Evolutionary conservation across 257 asterid genomes (phyloP).

Genomic region (Salvia rosmarinus): DNA sequence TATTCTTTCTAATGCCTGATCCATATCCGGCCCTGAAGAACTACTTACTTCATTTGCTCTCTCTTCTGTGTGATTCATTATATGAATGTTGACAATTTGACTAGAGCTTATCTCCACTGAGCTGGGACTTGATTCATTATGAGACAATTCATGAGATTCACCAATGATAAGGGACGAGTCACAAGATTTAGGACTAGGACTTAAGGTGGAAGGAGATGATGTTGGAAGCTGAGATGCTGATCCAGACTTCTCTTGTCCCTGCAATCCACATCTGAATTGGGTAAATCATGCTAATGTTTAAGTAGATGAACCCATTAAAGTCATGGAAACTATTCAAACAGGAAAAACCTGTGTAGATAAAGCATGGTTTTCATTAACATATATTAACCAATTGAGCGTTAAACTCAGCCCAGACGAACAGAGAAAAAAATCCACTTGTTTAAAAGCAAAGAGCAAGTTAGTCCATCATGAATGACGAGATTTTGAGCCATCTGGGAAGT

Average conservation of each 20-base stretch:
- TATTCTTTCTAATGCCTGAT: slow-evolving; percentile 63
- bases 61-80: slow-evolving; percentile 39
- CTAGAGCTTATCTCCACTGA: slow-evolving; percentile 67
- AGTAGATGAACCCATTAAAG: slow-evolving; percentile 1
- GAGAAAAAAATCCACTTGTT: slow-evolving; percentile 9
- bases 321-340: slow-evolving; percentile 16
- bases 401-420: slow-evolving; percentile 8
- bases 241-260: slow-evolving; percentile 64
- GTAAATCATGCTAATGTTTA: slow-evolving; percentile 21
- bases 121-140: slow-evolving; percentile 59
- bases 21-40: slow-evolving; percentile 56
- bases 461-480: slow-evolving; percentile 18
- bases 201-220: slow-evolving; percentile 49
- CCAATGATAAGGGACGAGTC: slow-evolving; percentile 50
- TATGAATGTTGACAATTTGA: slow-evolving; percentile 37
- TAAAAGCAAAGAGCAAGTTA: slow-evolving; percentile 3
- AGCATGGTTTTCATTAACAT: slow-evolving; percentile 17
- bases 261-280: slow-evolving; percentile 35
- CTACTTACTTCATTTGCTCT: slow-evolving; percentile 50
- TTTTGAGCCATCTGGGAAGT: slow-evolving; percentile 22
- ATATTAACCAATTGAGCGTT: slow-evolving; percentile 17
- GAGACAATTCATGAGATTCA: slow-evolving; percentile 59
- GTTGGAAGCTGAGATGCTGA: slow-evolving; percentile 53
- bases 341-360: slow-evolving; percentile 18
- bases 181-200: slow-evolving; percentile 57